Conservation (phyloP, 1,284 basidiomycete species). For the Thelephora terrestris region DNA sequence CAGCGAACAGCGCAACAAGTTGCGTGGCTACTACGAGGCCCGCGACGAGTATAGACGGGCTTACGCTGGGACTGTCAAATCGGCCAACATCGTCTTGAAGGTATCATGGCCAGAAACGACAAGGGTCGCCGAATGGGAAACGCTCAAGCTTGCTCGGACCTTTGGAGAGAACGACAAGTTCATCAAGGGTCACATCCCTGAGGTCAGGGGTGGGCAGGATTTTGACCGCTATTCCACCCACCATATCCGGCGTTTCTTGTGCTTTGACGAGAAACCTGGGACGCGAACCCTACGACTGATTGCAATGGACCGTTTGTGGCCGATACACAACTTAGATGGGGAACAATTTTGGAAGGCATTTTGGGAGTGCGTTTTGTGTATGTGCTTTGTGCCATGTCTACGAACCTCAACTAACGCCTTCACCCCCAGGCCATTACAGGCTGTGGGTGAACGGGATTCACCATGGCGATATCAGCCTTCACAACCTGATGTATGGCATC, state of each 20-base stretch:
- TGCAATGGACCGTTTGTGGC: slow-evolving; percentile 8
- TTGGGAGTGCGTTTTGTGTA: slow-evolving; percentile 12
- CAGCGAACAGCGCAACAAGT: too few relatives aligned
- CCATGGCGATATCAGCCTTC: slow-evolving; percentile 22
- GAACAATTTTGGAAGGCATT: slow-evolving; percentile 12
- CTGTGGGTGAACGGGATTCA: slow-evolving; percentile 21
- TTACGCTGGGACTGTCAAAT: not conserved
- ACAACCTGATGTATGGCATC: slow-evolving; percentile 22
- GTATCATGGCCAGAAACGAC: slow-evolving; percentile 12
- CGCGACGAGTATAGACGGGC: too few relatives aligned
- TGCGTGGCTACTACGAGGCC: too few relatives aligned
- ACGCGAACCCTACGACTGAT: slow-evolving; percentile 6
- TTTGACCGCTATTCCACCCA: slow-evolving; percentile 7
- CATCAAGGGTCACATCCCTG: slow-evolving; percentile 13
- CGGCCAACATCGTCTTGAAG: slow-evolving; percentile 8
- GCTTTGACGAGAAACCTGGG: slow-evolving; percentile 3
- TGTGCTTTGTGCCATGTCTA: not conserved
- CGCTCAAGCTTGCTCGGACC: slow-evolving; percentile 11
- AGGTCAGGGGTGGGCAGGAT: slow-evolving; percentile 6
- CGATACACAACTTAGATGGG: slow-evolving; percentile 8
- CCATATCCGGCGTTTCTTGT: not conserved
- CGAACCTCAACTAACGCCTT: not conserved
- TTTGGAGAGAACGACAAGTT: slow-evolving; percentile 2
- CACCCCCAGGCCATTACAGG: slow-evolving; percentile 19
- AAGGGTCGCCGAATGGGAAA: slow-evolving; percentile 8